phyloP scores from a whole-genome alignment of 1,284 basidiomycete species.

The Mycena sp. region DNA sequence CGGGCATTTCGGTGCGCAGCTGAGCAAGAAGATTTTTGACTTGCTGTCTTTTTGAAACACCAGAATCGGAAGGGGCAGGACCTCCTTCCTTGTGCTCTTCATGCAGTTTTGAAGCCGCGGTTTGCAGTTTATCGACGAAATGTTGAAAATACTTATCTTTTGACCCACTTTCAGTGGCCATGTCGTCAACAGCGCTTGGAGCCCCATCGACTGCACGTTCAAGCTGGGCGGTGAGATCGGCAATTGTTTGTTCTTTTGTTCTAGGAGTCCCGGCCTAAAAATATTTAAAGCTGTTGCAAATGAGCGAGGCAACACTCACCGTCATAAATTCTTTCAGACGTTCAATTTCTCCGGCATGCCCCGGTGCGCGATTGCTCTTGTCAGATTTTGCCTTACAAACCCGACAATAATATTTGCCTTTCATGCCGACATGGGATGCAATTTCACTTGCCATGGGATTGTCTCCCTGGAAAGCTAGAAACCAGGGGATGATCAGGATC shows the following conservation, averaged over 20 bases:
- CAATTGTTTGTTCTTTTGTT: neutral
- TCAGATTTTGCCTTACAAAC: conserved; percentile 22
- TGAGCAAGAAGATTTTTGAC: conserved; percentile 15
- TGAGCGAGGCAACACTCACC: neutral
- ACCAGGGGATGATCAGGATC: conserved; percentile 29
- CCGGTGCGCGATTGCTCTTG: neutral
- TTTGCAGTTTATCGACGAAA: conserved; percentile 41
- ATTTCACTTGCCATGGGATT: conserved; percentile 41
- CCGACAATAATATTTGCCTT: conserved; percentile 31
- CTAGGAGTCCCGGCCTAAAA: conserved; percentile 2
- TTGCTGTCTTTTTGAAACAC: conserved; percentile 27
- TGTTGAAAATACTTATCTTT: conserved; percentile 41
- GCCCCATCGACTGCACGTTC: conserved; percentile 25
- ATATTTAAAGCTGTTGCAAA: neutral
- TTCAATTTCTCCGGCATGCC: conserved; percentile 5
- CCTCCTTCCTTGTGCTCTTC: conserved; percentile 9
- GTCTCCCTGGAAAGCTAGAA: conserved; percentile 34
- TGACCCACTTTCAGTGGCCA: conserved; percentile 38
- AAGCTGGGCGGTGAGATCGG: neutral
- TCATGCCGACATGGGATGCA: conserved; percentile 34
- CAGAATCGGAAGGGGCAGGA: conserved; percentile 9
- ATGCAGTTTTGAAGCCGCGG: conserved; percentile 4
- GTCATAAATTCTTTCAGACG: conserved; percentile 23
- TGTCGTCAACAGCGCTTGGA: conserved; percentile 27
- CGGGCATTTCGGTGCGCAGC: conserved; percentile 15